A percentile compares a stretch with the other conserved stretches of the same genome.
Conservation (phyloP, 208 protist species). For the Trypanosoma conorhini region DNA sequence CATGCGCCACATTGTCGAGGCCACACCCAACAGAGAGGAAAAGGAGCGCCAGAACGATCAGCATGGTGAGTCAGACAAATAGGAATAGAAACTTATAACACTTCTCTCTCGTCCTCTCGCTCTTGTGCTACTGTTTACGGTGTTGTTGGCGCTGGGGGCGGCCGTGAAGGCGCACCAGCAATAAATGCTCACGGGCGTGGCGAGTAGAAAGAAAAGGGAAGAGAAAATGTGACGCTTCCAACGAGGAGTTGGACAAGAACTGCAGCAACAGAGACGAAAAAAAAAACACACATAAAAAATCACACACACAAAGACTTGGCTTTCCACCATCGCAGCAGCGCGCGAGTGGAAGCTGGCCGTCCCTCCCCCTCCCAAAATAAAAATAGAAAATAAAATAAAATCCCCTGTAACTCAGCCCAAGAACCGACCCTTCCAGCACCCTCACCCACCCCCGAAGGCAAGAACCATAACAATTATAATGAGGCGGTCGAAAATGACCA, state of each 20-base stretch:
- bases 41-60: background rate
- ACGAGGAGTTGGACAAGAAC: background rate
- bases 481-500: background rate
- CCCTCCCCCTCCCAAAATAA: no score
- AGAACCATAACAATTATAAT: background rate
- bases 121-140: background rate
- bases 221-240: background rate
- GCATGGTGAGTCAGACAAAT: slow-evolving; percentile 5
- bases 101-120: background rate
- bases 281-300: background rate
- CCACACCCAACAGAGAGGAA: background rate
- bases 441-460: background rate
- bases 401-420: no score
- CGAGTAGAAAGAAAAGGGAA: slow-evolving; percentile 1
- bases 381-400: no score
- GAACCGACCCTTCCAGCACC: no score
- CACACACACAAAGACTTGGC: background rate
- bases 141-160: no score
- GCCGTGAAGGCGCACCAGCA: no score
- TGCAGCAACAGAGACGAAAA: background rate
- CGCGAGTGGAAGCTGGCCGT: no score
- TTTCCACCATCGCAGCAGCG: no score
- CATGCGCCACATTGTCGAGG: slow-evolving; percentile 5
- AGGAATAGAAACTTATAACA: background rate
- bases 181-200: no score